Conservation (phyloP, 75 land plant species). For the Larix kaempferi region DNA sequence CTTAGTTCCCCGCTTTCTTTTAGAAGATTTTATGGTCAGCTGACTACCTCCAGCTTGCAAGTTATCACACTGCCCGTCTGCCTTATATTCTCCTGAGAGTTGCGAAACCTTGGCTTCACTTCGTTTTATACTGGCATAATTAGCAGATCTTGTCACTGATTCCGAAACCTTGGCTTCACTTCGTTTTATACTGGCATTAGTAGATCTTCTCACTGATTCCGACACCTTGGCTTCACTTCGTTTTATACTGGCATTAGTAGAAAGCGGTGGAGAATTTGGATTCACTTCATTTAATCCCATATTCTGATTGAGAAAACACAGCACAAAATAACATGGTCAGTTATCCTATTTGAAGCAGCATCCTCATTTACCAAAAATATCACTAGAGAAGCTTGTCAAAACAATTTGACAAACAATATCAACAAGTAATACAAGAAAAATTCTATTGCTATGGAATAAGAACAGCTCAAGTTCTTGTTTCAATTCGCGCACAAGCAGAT, state of each 20-base stretch:
- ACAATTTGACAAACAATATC: background rate
- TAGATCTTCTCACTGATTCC: too few species aligned
- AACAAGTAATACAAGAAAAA: background rate
- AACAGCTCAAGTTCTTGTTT: too few species aligned
- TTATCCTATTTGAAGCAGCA: background rate
- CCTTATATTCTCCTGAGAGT: background rate
- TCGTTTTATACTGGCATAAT: background rate
- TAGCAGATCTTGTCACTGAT: background rate
- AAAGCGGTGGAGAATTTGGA: background rate
- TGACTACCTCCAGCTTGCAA: background rate
- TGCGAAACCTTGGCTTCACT: too few species aligned
- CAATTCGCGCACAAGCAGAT: too few species aligned
- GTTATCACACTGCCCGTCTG: background rate
- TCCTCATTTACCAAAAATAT: background rate
- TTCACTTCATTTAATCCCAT: background rate
- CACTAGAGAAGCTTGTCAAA: background rate
- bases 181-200: too few species aligned
- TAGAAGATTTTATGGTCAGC: background rate
- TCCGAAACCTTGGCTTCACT: too few species aligned
- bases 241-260: too few species aligned
- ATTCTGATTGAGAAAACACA: background rate
- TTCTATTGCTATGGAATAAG: too few species aligned
- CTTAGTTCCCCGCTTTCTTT: background rate
- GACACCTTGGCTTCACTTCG: too few species aligned
- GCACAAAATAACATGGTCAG: background rate